A percentile compares a stretch with the other conserved stretches of the same genome.
These are phyloP conservation scores for Acrocalymma vagum DNA, from an alignment of 2,329 filamentous ascomycete species.

Conservation along the genomic window DNA sequence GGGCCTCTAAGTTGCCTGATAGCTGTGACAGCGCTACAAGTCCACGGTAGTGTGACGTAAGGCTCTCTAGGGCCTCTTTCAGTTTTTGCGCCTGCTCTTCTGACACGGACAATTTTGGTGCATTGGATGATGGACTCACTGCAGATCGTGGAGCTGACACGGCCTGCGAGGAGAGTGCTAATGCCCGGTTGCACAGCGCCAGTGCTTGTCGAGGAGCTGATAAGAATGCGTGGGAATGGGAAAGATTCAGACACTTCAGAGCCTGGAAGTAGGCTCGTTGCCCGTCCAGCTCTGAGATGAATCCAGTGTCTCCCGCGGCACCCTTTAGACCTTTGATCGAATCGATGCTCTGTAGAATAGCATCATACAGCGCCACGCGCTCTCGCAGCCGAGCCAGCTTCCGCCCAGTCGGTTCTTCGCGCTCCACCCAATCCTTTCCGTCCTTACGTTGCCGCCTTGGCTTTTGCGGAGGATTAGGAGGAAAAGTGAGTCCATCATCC, in stretches of 20 bases:
- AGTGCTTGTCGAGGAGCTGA: conserved; percentile 79
- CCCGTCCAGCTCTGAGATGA: conserved; percentile 79
- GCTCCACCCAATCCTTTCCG: conserved; percentile 55
- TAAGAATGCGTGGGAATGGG: conserved; percentile 81
- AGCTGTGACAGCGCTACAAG: conserved; percentile 83
- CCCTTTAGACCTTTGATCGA: conserved; percentile 89
- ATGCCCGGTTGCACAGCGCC: conserved; percentile 80
- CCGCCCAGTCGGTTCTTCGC: conserved; percentile 74
- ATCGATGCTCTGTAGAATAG: conserved; percentile 88
- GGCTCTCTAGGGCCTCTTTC: conserved; percentile 68
- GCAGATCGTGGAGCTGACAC: conserved; percentile 49
- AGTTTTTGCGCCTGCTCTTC: conserved; percentile 67
- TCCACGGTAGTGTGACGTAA: conserved; percentile 83
- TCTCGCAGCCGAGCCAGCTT: conserved; percentile 85
- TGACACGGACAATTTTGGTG: conserved; percentile 75
- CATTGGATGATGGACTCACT: conserved; percentile 43
- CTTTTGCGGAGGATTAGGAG: conserved; percentile 62
- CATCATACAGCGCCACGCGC: conserved; percentile 88
- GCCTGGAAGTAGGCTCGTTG: conserved; percentile 87
- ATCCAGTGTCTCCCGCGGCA: conserved; percentile 81
- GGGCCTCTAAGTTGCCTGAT: conserved; percentile 56
- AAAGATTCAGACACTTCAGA: conserved; percentile 86
- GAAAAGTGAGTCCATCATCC: conserved; percentile 75
- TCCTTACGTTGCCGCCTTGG: conserved; percentile 60
- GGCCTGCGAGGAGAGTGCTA: conserved; percentile 66